Percentiles rank a stretch among this genome's conserved stretches.
Evolutionary conservation across 208 protist species (phyloP).

Genomic region (Acanthamoeba culbertsoni): DNA sequence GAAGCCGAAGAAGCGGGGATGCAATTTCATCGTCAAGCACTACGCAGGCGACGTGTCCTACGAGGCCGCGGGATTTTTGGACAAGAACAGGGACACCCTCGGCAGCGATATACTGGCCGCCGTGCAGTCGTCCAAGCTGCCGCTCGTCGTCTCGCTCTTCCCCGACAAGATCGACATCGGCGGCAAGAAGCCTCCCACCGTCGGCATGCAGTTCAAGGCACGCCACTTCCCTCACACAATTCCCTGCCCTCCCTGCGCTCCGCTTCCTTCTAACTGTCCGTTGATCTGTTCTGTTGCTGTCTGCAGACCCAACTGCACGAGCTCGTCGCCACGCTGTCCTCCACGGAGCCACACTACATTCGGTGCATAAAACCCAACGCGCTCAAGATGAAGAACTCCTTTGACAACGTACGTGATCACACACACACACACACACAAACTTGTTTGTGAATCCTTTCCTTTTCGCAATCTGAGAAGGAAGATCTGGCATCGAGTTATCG

Average conservation of each 20-base stretch:
- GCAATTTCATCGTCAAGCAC: conserved; percentile 56
- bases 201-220: conserved; percentile 61
- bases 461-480: too few species aligned
- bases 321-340: conserved; percentile 78
- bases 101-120: conserved; percentile 20
- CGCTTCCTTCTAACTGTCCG: not conserved
- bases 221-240: not conserved
- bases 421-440: too few species aligned
- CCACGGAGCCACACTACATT: conserved; percentile 84
- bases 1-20: conserved; percentile 64
- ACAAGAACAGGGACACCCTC: conserved; percentile 76
- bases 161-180: conserved; percentile 59
- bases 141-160: conserved; percentile 42
- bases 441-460: too few species aligned
- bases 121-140: not conserved
- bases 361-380: conserved; percentile 88
- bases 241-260: not conserved
- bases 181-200: conserved; percentile 52
- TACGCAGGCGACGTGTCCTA: conserved; percentile 60
- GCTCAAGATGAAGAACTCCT: conserved; percentile 70
- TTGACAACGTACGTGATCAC: conserved; percentile 68
- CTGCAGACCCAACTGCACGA: conserved; percentile 71
- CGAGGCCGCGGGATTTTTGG: conserved; percentile 66
- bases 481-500: not conserved
- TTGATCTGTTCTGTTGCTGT: not conserved